These are phyloP conservation scores for Galerina marginata DNA, from an alignment of 768 basidiomycete species.

Conservation along the genomic window DNA sequence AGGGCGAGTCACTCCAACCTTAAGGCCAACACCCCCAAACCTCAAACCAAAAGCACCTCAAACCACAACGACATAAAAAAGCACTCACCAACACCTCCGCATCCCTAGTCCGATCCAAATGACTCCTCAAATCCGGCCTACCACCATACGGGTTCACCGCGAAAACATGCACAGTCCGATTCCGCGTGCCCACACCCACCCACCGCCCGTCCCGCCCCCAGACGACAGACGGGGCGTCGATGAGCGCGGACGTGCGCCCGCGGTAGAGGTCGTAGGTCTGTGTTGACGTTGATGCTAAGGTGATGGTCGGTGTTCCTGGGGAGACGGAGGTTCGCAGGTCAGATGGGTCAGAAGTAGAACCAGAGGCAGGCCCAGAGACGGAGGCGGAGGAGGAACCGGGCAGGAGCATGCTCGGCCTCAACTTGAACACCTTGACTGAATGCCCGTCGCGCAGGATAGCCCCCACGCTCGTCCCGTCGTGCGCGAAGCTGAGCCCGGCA, in stretches of 20 bases:
- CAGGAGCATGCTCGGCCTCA: conserved; percentile 28
- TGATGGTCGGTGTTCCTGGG: conserved; percentile 5
- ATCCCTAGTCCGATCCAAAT: conserved; percentile 64
- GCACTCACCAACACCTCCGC: conserved; percentile 49
- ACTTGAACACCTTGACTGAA: conserved; percentile 51
- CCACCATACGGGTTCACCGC: conserved; percentile 81
- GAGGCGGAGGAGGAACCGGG: conserved; percentile 11
- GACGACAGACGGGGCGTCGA: conserved; percentile 49
- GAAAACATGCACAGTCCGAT: conserved; percentile 74
- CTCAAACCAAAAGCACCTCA: not conserved
- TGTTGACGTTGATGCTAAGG: conserved; percentile 34
- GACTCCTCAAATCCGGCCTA: conserved; percentile 62
- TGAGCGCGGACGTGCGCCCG: conserved; percentile 71
- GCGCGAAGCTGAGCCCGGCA: conserved; percentile 52
- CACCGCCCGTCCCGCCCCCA: conserved; percentile 68
- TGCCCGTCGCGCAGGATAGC: conserved; percentile 63
- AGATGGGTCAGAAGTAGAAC: not conserved
- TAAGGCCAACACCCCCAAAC: not conserved
- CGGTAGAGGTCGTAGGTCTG: conserved; percentile 73
- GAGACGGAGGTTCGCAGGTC: conserved; percentile 4
- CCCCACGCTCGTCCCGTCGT: conserved; percentile 57
- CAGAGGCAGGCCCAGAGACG: not conserved
- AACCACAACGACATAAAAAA: conserved; percentile 3
- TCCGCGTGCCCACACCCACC: conserved; percentile 69
- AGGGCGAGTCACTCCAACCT: too few species aligned